Base-by-base conservation (phyloP, 2,329 filamentous ascomycete genomes). In the Parasarocladium wereldwijsianum region DNA sequence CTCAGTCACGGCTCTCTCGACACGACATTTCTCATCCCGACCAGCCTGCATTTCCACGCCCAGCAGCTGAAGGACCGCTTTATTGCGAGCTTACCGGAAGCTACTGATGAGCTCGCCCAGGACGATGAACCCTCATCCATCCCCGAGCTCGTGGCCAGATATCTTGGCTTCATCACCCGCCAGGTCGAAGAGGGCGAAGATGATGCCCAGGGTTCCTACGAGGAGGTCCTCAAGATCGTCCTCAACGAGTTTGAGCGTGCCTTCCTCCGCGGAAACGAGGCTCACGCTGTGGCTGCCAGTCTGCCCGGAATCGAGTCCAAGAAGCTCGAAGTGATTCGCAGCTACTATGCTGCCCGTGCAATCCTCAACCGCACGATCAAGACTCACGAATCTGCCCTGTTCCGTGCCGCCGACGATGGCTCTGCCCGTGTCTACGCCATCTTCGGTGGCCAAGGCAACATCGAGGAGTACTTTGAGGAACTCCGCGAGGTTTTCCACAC, bases 381-480 rank as follows among this genome's bases (percentile, higher is more conserved):
- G 58, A 72, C 83, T 17, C 87, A 98, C 52, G 82, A 93, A 51
- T 96, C 92, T 23, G 92, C 90, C 20, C 69, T 98, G 26, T 72
- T 94, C 49, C 73, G 90, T 42, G 87, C 90, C 29, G 84, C 84
- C 8, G 76, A 80, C 26, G 86, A 94, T 38, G 77, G 73, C 37
- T 75, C 76, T 33, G 86, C 86, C 32, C 77, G 73, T 43, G 71
- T 98, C 36, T 98, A 93, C 62, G 86, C 77, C 40, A 85, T 98
- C 37, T 93, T 96, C 42, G 90, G 90, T 36, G 90, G 90, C 6
- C 90, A 98, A 54, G 90, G 90, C 44, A 98, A 98, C 56, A 96
- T 98, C 39, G 87, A 98, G 57, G 92, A 98, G 59, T 98, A 98
- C 59, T 98, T 98, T 47, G 87, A 98, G 43, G 90, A 98, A 62